Evolutionary conservation across 2,329 filamentous ascomycete species (phyloP), one percentile per base, ranked within the genome.

Genomic region (Pseudopyricularia javanii): DNA sequence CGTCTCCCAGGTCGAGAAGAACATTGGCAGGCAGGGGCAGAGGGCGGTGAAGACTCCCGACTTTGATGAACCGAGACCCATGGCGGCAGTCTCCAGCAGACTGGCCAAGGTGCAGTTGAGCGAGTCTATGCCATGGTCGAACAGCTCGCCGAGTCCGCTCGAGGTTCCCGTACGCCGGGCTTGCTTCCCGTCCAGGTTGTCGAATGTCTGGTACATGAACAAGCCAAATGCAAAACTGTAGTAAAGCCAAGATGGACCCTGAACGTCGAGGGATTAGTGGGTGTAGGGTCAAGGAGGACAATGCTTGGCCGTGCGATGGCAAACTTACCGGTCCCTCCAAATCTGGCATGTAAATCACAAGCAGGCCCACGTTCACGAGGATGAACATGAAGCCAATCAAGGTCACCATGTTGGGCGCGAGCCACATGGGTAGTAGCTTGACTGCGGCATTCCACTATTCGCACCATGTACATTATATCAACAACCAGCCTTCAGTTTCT

Each of bases 121-220:
- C 28, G 90, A 96, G 70, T 98, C 93, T 70, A 98, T 97, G 59
- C 93, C 93, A 71, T 98, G 93, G 70, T 98, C 93, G 70, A 98
- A 98, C 14, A 98, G 82, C 70, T 98, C 93, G 60, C 93, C 93
- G 26, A 98, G 77, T 1, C 89, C 89, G 66, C 90, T 96, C 30
- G 91, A 97, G 4, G 91, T 96, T 52, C 91, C 91, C 4, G 93
- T 98, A 62, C 93, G 80, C 58, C 93, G 80, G 54, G 93, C 93
- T 73, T 98, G 93, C 72, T 98, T 98, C 60, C 93, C 93, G 68
- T 98, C 93, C 58, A 97, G 86, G 68, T 98, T 98, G 74, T 98
- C 93, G 85, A 98, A 91, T 14, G 93, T 98, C 61, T 93, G 94
- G 70, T 97, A 95, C 88, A 95, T 93, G 85, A 95, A 98, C 55